Evolutionary conservation across 2,329 filamentous ascomycete genomes (phyloP).

Genomic region (Leptographium flavum): DNA sequence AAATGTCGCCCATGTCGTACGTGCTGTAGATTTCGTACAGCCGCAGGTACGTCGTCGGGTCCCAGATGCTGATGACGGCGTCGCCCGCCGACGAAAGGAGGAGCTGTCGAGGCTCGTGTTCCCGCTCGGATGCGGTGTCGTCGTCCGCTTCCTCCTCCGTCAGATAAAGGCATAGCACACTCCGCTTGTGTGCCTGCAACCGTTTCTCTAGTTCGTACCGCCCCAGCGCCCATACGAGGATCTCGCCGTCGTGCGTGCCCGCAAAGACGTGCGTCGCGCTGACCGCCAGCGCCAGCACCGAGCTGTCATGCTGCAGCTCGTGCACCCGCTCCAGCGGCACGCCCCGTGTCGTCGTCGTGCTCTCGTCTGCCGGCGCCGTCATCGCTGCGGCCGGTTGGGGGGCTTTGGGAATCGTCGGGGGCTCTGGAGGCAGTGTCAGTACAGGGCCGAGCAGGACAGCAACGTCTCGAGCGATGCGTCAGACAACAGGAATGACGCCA

Average conservation of each 20-base stretch:
- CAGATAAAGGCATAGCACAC: constrained; percentile 72
- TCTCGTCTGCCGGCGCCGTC: neutral
- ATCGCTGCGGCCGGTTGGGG: neutral
- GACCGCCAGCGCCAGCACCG: constrained; percentile 69
- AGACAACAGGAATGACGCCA: no score
- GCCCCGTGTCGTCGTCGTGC: constrained; percentile 8
- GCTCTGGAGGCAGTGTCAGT: no score
- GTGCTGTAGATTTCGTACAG: constrained; percentile 85
- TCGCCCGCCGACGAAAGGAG: constrained; percentile 91
- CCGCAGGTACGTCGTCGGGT: constrained; percentile 57
- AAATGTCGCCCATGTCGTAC: constrained; percentile 90
- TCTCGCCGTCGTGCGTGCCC: constrained; percentile 86
- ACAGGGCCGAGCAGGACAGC: no score
- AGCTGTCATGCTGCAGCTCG: constrained; percentile 61
- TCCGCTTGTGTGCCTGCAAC: constrained; percentile 81
- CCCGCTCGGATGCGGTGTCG: neutral
- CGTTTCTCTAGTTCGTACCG: constrained; percentile 70
- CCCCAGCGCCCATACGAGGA: constrained; percentile 77
- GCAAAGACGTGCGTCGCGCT: constrained; percentile 75
- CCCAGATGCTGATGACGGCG: constrained; percentile 90
- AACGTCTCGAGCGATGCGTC: no score
- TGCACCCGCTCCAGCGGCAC: constrained; percentile 53
- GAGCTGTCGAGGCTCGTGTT: constrained; percentile 23
- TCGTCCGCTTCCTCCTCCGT: constrained; percentile 36
- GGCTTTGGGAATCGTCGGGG: no score